phyloP scores from a whole-genome alignment of 2,329 filamentous ascomycete genomes.

The Lachnellula occidentalis region DNA sequence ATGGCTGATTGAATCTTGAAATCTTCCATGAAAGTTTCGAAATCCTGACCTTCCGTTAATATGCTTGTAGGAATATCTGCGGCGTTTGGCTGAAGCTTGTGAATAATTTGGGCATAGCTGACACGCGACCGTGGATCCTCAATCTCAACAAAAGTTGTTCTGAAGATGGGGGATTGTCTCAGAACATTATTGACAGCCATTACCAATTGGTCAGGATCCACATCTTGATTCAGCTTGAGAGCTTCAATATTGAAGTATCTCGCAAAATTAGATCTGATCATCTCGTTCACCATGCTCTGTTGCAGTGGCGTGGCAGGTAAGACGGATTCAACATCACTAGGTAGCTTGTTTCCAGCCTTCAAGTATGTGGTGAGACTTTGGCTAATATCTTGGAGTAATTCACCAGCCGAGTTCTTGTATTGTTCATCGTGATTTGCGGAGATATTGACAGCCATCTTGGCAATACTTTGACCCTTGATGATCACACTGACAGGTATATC shows the following conservation, averaged over 20 bases:
- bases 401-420: not conserved
- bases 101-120: constrained; percentile 52
- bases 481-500: constrained; percentile 67
- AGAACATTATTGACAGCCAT: constrained; percentile 59
- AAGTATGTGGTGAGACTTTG: constrained; percentile 37
- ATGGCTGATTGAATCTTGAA: constrained; percentile 36
- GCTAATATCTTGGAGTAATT: constrained; percentile 25
- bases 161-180: constrained; percentile 60
- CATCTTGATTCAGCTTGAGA: constrained; percentile 49
- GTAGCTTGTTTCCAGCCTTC: constrained; percentile 29
- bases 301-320: constrained; percentile 78
- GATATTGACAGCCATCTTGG: constrained; percentile 45
- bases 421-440: constrained; percentile 8
- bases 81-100: constrained; percentile 11
- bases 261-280: constrained; percentile 66
- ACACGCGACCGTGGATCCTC: constrained; percentile 51
- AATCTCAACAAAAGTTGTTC: constrained; percentile 67
- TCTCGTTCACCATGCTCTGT: constrained; percentile 79
- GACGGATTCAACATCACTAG: constrained; percentile 48
- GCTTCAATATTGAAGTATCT: constrained; percentile 86
- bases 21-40: constrained; percentile 34
- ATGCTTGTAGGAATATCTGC: not conserved
- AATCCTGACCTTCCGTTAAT: constrained; percentile 1
- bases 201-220: constrained; percentile 52
- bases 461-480: constrained; percentile 65